Evolutionary conservation across 2,329 filamentous ascomycete genomes (phyloP).

Genomic region (Bimuria novae-zelandiae): DNA sequence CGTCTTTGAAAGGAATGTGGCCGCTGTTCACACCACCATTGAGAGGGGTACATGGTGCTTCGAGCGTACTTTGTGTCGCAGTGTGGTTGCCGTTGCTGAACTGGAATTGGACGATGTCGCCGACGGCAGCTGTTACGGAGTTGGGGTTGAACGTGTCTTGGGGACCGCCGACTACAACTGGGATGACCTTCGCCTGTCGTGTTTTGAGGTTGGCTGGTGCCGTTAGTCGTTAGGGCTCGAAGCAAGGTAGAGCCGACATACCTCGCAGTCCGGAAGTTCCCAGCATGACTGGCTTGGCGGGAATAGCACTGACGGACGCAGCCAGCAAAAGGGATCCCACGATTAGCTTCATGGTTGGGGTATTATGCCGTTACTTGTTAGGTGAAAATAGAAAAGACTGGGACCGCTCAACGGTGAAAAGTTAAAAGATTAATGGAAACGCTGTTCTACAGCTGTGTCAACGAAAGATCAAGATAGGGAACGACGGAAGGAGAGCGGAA

Average conservation of each 20-base stretch:
- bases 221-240: not conserved
- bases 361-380: not conserved
- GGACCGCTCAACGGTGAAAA: constrained; percentile 32
- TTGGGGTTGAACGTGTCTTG: constrained; percentile 39
- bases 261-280: constrained; percentile 4
- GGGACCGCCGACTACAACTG: constrained; percentile 36
- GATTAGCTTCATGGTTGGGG: constrained; percentile 3
- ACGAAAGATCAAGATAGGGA: constrained; percentile 19
- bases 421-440: constrained; percentile 17
- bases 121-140: constrained; percentile 24
- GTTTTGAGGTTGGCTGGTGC: constrained; percentile 25
- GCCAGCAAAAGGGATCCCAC: constrained; percentile 17
- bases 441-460: constrained; percentile 28
- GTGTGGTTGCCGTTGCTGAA: constrained; percentile 42
- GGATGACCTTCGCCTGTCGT: constrained; percentile 30
- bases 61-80: constrained; percentile 32
- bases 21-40: constrained; percentile 35
- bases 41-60: constrained; percentile 33
- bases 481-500: constrained; percentile 17
- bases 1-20: constrained; percentile 36
- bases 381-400: not conserved
- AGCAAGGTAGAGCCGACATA: not conserved
- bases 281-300: constrained; percentile 19
- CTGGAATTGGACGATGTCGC: constrained; percentile 38
- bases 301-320: constrained; percentile 21